Conservation (phyloP, 2,329 filamentous ascomycete genomes). For the Monosporascus sp. region DNA sequence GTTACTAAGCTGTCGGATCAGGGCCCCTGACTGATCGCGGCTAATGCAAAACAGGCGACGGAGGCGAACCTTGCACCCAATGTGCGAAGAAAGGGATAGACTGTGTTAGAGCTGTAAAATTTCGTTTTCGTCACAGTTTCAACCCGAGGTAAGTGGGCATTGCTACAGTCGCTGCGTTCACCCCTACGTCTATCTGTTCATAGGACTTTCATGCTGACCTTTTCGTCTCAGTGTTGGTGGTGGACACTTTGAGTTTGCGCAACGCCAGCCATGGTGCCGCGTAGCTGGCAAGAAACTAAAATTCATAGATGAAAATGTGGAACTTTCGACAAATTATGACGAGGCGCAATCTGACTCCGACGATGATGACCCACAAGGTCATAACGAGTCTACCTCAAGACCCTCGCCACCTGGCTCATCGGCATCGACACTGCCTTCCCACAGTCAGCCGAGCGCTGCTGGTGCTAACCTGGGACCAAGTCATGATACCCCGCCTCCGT, state of each 20-base stretch:
- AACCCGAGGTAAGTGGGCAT: constrained; percentile 3
- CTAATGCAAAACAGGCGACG: background rate
- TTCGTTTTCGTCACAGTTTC: constrained; percentile 7
- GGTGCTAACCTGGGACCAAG: background rate
- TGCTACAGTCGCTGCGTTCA: background rate
- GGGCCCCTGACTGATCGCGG: background rate
- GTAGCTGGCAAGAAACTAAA: constrained; percentile 6
- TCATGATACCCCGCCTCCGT: background rate
- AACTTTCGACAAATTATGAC: background rate
- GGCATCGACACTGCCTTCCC: background rate
- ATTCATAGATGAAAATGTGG: constrained; percentile 3
- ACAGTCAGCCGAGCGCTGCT: background rate
- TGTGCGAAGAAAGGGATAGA: constrained; percentile 5
- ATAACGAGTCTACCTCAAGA: background rate
- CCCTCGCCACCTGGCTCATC: background rate
- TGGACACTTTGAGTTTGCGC: constrained; percentile 1
- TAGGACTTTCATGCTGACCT: background rate
- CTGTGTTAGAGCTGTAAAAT: constrained; percentile 5
- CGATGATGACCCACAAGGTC: background rate
- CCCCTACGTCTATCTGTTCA: background rate
- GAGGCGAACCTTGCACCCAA: constrained; percentile 3
- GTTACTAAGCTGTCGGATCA: background rate
- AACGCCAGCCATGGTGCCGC: constrained; percentile 5
- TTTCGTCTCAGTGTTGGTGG: background rate
- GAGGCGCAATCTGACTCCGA: background rate